These are phyloP conservation scores for Thelephora ganbajun DNA, from an alignment of 768 basidiomycete genomes.

Conservation along the genomic window DNA sequence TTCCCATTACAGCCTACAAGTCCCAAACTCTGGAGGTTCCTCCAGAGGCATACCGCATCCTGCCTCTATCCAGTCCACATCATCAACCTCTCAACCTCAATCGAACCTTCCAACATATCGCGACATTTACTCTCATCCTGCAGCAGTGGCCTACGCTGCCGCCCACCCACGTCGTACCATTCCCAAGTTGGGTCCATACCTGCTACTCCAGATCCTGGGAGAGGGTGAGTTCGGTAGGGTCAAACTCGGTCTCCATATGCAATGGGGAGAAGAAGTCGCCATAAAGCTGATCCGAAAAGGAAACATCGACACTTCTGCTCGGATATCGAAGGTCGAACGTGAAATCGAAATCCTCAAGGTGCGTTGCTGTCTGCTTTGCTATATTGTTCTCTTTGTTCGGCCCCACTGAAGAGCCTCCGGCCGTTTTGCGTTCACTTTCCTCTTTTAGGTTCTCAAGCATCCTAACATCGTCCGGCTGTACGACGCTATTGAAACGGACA, in stretches of 20 bases:
- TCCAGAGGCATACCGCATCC: conserved; percentile 32
- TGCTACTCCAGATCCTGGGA: conserved; percentile 89
- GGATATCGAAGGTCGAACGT: conserved; percentile 91
- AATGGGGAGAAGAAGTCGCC: conserved; percentile 96
- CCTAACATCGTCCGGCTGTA: conserved; percentile 97
- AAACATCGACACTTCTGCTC: conserved; percentile 72
- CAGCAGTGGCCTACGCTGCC: conserved; percentile 68
- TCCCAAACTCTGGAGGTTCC: conserved; percentile 33
- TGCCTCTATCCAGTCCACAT: conserved; percentile 41
- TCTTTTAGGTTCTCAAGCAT: conserved; percentile 71
- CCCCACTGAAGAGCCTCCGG: neutral
- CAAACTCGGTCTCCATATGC: conserved; percentile 87
- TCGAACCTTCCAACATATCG: conserved; percentile 29
- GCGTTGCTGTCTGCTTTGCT: conserved; percentile 17
- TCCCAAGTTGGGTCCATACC: conserved; percentile 90
- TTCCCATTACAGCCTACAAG: conserved; percentile 23
- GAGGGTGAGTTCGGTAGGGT: conserved; percentile 99
- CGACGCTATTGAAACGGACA: conserved; percentile 98
- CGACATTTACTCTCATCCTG: conserved; percentile 77
- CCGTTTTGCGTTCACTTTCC: neutral
- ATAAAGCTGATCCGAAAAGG: conserved; percentile 93
- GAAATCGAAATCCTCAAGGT: conserved; percentile 97
- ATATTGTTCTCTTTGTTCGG: conserved; percentile 6
- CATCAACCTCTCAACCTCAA: conserved; percentile 20
- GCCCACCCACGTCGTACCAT: conserved; percentile 79